Percentiles rank a stretch among this genome's conserved stretches.
Evolutionary conservation across 768 basidiomycete species (phyloP).

Genomic region (Leccinum disarticulatum): DNA sequence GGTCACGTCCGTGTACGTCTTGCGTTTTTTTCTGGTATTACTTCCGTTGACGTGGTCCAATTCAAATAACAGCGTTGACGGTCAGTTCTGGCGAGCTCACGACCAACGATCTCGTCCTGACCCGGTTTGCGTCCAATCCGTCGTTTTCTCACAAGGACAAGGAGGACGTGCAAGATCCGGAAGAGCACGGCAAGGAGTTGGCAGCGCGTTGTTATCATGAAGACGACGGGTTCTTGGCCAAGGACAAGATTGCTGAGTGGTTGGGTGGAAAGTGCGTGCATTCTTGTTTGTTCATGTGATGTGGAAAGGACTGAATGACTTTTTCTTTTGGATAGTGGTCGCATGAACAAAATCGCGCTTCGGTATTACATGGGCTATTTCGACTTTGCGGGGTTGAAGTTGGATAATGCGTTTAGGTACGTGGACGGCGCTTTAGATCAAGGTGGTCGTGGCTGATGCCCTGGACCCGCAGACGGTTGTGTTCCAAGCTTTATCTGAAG

Average conservation of each 20-base stretch:
- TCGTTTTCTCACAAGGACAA: constrained; percentile 46
- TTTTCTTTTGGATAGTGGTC: constrained; percentile 48
- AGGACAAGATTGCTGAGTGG: constrained; percentile 96
- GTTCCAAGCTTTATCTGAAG: constrained; percentile 89
- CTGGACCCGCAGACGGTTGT: constrained; percentile 60
- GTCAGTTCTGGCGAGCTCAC: constrained; percentile 53
- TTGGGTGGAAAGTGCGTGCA: constrained; percentile 85
- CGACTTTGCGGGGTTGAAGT: constrained; percentile 77
- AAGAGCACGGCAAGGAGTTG: constrained; percentile 64
- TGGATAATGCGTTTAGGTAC: constrained; percentile 90
- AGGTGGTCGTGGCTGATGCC: not conserved
- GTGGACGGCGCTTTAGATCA: constrained; percentile 12
- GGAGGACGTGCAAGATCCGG: constrained; percentile 58
- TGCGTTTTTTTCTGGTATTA: constrained; percentile 14
- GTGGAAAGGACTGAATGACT: not conserved
- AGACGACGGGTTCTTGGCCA: constrained; percentile 72
- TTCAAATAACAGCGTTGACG: constrained; percentile 23
- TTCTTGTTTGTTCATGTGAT: constrained; percentile 1
- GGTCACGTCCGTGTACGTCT: constrained; percentile 45
- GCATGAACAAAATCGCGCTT: constrained; percentile 72
- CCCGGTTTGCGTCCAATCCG: constrained; percentile 43
- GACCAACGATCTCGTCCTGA: constrained; percentile 48
- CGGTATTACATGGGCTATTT: constrained; percentile 85
- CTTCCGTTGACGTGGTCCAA: constrained; percentile 12
- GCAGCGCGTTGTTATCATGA: constrained; percentile 83